Conservation (phyloP, 179 eudicot genomes). For the Silene coronaria region DNA sequence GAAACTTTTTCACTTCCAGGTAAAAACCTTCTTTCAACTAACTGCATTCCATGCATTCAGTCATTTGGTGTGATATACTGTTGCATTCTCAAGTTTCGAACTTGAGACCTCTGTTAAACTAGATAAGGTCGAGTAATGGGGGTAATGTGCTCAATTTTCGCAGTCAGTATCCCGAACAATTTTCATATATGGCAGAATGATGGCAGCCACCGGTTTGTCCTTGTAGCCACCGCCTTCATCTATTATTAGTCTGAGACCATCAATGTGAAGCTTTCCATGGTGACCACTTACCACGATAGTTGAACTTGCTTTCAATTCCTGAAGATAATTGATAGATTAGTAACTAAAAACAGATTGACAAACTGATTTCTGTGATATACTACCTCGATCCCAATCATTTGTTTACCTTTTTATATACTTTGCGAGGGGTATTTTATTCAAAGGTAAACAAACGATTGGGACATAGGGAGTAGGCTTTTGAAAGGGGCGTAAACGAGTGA, state of each 20-base stretch:
- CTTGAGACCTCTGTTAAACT: background rate
- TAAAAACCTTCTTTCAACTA: background rate
- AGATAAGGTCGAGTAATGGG: background rate
- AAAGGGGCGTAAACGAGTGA: background rate
- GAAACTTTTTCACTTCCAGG: background rate
- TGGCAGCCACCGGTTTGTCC: constrained; percentile 65
- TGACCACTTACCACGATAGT: constrained; percentile 82
- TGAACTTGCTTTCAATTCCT: constrained; percentile 54
- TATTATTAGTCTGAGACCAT: constrained; percentile 72
- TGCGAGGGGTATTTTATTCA: too few species aligned
- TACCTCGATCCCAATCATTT: too few species aligned
- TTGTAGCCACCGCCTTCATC: constrained; percentile 73
- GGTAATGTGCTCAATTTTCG: constrained; percentile 7
- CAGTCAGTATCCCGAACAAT: constrained; percentile 66
- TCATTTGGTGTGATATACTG: background rate
- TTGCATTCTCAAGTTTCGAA: background rate
- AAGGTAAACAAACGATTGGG: too few species aligned
- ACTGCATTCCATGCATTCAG: background rate
- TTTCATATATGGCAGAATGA: constrained; percentile 64
- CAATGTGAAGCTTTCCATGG: constrained; percentile 79
- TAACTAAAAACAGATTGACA: background rate
- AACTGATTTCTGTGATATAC: background rate
- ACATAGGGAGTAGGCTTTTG: too few species aligned
- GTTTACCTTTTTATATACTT: too few species aligned
- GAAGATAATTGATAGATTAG: background rate